Base-by-base conservation (phyloP, 495 filamentous ascomycete species). In the Trypethelium eluteriae region DNA sequence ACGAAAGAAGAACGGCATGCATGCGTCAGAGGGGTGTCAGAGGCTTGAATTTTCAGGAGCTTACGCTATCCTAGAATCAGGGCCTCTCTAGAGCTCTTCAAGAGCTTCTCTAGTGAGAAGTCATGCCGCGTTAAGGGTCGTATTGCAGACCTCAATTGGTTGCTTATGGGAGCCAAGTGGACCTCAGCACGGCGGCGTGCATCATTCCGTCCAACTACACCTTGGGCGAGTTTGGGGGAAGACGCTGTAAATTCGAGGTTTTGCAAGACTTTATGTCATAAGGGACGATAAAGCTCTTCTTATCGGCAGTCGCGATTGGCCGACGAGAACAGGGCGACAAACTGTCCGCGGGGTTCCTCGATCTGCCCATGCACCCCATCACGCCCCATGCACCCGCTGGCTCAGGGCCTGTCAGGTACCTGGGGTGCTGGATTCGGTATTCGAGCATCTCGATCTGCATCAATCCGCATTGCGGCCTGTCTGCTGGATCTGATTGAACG, bases 231-330 rank as follows among this genome's bases (percentile, higher is more conserved):
- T 59, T 7, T 5, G 18, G 32, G 32, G 25, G 4, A 59, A 36
- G 36, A 14, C 32, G 34, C 18, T 59, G 53, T 59, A 34, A 59
- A 59, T 25, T 25, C 25, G 53, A 59, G 53, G 53, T 59, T 36
- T 59, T 18, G 53, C 34, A 10, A 18, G 32, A 25, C 25, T 34
- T 59, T 59, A 36, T 59, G 53, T 59, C 53, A 59, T 59, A 35
- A 34, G 36, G 53, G 53, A 4, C 53, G 53, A 59, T 59, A 59
- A 44, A 44, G 41, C 53, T 59, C 3, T 32, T 59, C 53, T 59
- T 59, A 59, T 59, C 53, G 53, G 25, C 53, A 7, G 32, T 9
- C 36, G 14, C 36, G 5, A 59, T 59, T 59, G 53, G 53, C 32
- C 14, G 18, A 36, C 25, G 36, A 9, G 11, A 18, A 59, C 32